phyloP scores from a whole-genome alignment of 2,329 filamentous ascomycete genomes.

The Fusarium oligoseptatum region DNA sequence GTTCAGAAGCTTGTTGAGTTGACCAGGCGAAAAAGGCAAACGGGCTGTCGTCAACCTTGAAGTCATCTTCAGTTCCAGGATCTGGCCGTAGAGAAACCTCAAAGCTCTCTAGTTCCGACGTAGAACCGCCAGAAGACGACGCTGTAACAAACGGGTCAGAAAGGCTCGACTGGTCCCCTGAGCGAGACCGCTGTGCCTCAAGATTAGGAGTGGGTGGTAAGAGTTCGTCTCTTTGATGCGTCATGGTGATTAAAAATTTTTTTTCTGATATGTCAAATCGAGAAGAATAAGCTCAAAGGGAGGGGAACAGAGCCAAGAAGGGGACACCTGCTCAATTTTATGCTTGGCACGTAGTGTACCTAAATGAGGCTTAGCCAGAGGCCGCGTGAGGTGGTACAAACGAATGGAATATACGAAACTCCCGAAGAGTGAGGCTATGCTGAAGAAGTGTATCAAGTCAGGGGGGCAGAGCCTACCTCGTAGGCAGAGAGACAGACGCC shows the following conservation, averaged over 20 bases:
- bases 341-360: not conserved
- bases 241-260: not conserved
- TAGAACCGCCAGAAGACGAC: not conserved
- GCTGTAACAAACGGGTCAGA: not conserved
- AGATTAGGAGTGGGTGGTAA: not conserved
- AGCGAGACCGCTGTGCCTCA: not conserved
- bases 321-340: not conserved
- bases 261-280: not conserved
- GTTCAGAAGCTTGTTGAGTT: conserved; percentile 1
- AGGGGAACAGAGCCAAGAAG: not conserved
- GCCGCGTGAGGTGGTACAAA: not conserved
- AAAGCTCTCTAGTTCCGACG: not conserved
- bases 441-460: not conserved
- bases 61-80: conserved; percentile 3
- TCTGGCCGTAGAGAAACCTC: not conserved
- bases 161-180: not conserved
- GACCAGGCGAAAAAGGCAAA: not conserved
- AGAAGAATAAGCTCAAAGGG: not conserved
- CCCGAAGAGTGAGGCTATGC: not conserved
- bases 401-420: not conserved
- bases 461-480: not conserved
- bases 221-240: not conserved
- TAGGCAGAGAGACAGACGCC: not conserved
- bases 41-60: not conserved
- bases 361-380: not conserved